Evolutionary conservation across 495 filamentous ascomycete genomes (phyloP).

Genomic region (Penicillium subrubescens): DNA sequence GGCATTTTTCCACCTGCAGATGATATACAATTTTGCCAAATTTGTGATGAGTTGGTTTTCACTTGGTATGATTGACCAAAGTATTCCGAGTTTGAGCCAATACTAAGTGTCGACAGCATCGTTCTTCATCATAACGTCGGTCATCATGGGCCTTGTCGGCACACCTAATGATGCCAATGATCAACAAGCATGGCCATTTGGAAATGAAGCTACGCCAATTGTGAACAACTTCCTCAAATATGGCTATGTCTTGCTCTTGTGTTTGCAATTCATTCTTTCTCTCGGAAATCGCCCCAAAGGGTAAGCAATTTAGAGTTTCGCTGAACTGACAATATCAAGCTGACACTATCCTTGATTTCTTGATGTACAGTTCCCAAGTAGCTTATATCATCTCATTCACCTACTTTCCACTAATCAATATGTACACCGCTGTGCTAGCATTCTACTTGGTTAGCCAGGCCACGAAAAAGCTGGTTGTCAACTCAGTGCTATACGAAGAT

Average conservation of each 20-base stretch:
- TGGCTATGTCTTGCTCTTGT: slow-evolving; percentile 79
- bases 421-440: slow-evolving; percentile 83
- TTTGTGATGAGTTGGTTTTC: slow-evolving; percentile 93
- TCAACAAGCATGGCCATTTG: slow-evolving; percentile 67
- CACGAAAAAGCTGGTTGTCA: slow-evolving; percentile 57
- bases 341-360: slow-evolving; percentile 23
- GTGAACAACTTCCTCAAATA: slow-evolving; percentile 89
- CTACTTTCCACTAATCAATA: slow-evolving; percentile 82
- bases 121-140: slow-evolving; percentile 91
- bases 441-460: slow-evolving; percentile 82
- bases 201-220: slow-evolving; percentile 75
- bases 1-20: slow-evolving; percentile 91
- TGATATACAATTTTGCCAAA: slow-evolving; percentile 87
- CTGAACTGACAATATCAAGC: not conserved
- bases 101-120: slow-evolving; percentile 48
- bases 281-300: slow-evolving; percentile 94
- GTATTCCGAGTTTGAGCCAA: too few species aligned
- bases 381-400: slow-evolving; percentile 80
- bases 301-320: slow-evolving; percentile 34
- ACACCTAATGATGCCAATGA: slow-evolving; percentile 54
- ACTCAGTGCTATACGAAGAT: slow-evolving; percentile 28
- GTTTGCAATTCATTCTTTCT: slow-evolving; percentile 92
- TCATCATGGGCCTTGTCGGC: slow-evolving; percentile 96
- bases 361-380: slow-evolving; percentile 49
- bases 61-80: slow-evolving; percentile 59